These are phyloP conservation scores for Cucumis cinereus DNA, from an alignment of 306 rosid species.

Conservation along the genomic window DNA sequence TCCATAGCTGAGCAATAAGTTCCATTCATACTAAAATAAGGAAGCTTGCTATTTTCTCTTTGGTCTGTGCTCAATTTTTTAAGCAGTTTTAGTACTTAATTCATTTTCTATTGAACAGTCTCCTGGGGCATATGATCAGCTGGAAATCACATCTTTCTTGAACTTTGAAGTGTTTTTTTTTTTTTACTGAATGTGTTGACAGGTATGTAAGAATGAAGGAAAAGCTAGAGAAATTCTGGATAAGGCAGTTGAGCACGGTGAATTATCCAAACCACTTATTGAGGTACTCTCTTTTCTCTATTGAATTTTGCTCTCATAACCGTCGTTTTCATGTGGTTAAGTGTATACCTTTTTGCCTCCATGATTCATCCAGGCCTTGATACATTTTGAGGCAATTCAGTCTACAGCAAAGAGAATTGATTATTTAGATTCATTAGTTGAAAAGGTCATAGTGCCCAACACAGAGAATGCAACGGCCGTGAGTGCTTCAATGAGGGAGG, in stretches of 20 bases:
- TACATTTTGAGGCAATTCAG: constrained; percentile 84
- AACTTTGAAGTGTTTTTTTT: constrained; percentile 3
- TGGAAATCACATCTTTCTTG: background rate
- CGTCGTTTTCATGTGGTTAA: background rate
- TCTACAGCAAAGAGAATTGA: constrained; percentile 59
- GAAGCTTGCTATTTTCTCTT: background rate
- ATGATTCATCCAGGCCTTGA: constrained; percentile 50
- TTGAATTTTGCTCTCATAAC: background rate
- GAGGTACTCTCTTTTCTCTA: constrained; percentile 40
- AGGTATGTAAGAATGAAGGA: constrained; percentile 74
- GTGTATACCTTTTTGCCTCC: constrained; percentile 4
- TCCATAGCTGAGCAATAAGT: background rate
- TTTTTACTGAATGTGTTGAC: constrained; percentile 7
- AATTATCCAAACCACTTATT: constrained; percentile 55
- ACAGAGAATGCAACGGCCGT: constrained; percentile 39
- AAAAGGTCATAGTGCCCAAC: constrained; percentile 60
- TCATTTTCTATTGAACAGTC: background rate
- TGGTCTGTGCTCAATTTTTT: background rate
- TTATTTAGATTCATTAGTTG: constrained; percentile 57
- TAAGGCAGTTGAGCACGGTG: constrained; percentile 69
- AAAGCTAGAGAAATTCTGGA: constrained; percentile 68
- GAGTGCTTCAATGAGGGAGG: constrained; percentile 70
- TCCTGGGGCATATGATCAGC: background rate
- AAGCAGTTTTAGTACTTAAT: background rate
- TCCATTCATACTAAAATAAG: background rate